A percentile compares a stretch with the other conserved stretches of the same genome.
phyloP scores from a whole-genome alignment of 2,329 filamentous ascomycete genomes.

The Aspergillus chevalieri region DNA sequence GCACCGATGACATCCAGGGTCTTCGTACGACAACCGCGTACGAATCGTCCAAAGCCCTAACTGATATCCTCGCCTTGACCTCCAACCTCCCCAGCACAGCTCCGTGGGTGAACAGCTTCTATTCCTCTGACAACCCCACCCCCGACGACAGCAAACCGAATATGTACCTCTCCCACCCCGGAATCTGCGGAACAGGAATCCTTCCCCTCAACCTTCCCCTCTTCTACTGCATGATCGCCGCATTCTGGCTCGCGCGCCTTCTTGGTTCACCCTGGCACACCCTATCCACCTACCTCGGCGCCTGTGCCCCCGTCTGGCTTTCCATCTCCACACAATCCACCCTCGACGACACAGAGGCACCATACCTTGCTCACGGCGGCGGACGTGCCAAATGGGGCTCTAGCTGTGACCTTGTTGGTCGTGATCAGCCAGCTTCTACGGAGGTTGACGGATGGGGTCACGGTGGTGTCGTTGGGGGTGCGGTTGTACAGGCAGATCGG shows the following conservation, averaged over 20 bases:
- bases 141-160: conserved; percentile 43
- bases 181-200: conserved; percentile 76
- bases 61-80: conserved; percentile 75
- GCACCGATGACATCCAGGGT: conserved; percentile 69
- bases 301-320: conserved; percentile 70
- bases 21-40: conserved; percentile 61
- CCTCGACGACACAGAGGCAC: conserved; percentile 32
- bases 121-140: conserved; percentile 34
- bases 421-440: conserved; percentile 62
- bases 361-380: conserved; percentile 53
- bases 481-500: conserved; percentile 44
- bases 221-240: conserved; percentile 60
- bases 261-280: conserved; percentile 86
- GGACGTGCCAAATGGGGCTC: conserved; percentile 79
- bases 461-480: conserved; percentile 51
- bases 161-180: conserved; percentile 78
- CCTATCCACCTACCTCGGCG: conserved; percentile 68
- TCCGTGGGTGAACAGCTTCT: conserved; percentile 53
- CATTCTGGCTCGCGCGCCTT: conserved; percentile 66
- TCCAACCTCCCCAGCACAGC: conserved; percentile 59
- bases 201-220: conserved; percentile 67
- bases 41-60: conserved; percentile 80
- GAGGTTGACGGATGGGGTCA: conserved; percentile 82
- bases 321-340: conserved; percentile 57
- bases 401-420: conserved; percentile 54